phyloP scores from a whole-genome alignment of 2,329 filamentous ascomycete genomes.

The Talaromyces sp. region DNA sequence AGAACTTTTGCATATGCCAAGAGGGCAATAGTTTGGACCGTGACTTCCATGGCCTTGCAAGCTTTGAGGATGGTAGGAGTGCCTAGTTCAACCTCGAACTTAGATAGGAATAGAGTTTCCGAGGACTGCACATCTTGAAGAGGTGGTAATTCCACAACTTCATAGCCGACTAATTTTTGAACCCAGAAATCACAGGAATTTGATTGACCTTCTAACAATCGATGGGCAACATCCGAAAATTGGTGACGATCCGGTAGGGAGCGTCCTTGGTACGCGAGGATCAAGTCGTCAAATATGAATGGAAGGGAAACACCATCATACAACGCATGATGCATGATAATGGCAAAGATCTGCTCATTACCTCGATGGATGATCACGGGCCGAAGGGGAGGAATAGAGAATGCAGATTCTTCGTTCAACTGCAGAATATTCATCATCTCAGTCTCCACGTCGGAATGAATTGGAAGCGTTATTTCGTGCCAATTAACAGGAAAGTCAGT shows the following conservation, averaged over 20 bases:
- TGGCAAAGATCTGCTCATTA: slow-evolving; percentile 36
- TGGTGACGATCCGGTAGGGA: slow-evolving; percentile 13
- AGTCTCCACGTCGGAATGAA: slow-evolving; percentile 10
- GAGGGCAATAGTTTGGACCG: slow-evolving; percentile 24
- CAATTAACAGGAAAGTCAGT: slow-evolving; percentile 15
- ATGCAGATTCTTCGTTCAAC: slow-evolving; percentile 17
- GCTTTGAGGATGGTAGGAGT: slow-evolving; percentile 13
- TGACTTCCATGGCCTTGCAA: slow-evolving; percentile 25
- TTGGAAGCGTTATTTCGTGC: slow-evolving; percentile 11
- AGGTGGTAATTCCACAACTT: slow-evolving; percentile 17
- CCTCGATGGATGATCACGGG: slow-evolving; percentile 26
- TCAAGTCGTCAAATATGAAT: slow-evolving; percentile 31
- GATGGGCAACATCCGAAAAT: slow-evolving; percentile 48
- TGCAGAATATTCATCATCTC: slow-evolving; percentile 12
- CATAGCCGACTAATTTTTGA: slow-evolving; percentile 18
- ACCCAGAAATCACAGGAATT: slow-evolving; percentile 35
- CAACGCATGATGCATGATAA: slow-evolving; percentile 56
- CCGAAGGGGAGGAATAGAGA: slow-evolving; percentile 27
- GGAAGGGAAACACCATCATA: slow-evolving; percentile 47
- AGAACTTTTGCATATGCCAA: slow-evolving; percentile 26
- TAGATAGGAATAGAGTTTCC: slow-evolving; percentile 16
- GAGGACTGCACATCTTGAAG: slow-evolving; percentile 11
- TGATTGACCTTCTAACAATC: slow-evolving; percentile 43
- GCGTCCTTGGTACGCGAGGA: slow-evolving; percentile 5
- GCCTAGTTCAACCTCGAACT: slow-evolving; percentile 16